phyloP scores from a whole-genome alignment of 768 basidiomycete genomes.

The Daedaleopsis sinensis region DNA sequence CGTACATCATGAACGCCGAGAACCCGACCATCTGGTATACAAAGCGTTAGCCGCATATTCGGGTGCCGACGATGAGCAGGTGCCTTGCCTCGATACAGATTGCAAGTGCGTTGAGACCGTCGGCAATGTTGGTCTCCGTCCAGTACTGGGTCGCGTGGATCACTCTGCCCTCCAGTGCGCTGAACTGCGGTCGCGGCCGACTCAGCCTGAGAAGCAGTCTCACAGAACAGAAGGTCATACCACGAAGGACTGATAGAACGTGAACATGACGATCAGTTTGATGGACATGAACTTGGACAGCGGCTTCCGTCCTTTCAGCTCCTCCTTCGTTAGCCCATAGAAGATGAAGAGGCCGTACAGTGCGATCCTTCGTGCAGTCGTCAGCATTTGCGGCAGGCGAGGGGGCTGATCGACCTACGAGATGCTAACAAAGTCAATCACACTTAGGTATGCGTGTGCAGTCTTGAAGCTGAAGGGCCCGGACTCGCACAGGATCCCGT shows the following conservation, averaged over 20 bases:
- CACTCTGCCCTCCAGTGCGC: conserved; percentile 63
- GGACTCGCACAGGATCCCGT: conserved; percentile 68
- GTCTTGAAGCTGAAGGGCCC: conserved; percentile 59
- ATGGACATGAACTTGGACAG: conserved; percentile 86
- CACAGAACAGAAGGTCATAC: conserved; percentile 40
- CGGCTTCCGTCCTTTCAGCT: conserved; percentile 75
- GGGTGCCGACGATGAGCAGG: neutral
- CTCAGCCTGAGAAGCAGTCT: neutral
- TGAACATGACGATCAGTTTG: conserved; percentile 87
- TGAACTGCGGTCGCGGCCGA: conserved; percentile 50
- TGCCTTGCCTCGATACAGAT: conserved; percentile 76
- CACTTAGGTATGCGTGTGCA: conserved; percentile 71
- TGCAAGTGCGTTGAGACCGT: conserved; percentile 81
- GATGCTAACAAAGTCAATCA: conserved; percentile 81
- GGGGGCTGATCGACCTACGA: conserved; percentile 45
- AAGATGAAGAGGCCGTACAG: conserved; percentile 86
- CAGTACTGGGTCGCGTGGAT: conserved; percentile 82
- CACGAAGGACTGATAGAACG: conserved; percentile 84
- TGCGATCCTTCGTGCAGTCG: conserved; percentile 46
- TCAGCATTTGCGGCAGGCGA: conserved; percentile 36
- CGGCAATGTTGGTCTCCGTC: conserved; percentile 82
- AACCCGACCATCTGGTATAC: conserved; percentile 78
- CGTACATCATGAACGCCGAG: conserved; percentile 78
- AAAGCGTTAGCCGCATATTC: neutral
- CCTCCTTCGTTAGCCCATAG: conserved; percentile 80